Conservation (phyloP, 108 stramenopile genomes). For the Fragilaria radians region DNA sequence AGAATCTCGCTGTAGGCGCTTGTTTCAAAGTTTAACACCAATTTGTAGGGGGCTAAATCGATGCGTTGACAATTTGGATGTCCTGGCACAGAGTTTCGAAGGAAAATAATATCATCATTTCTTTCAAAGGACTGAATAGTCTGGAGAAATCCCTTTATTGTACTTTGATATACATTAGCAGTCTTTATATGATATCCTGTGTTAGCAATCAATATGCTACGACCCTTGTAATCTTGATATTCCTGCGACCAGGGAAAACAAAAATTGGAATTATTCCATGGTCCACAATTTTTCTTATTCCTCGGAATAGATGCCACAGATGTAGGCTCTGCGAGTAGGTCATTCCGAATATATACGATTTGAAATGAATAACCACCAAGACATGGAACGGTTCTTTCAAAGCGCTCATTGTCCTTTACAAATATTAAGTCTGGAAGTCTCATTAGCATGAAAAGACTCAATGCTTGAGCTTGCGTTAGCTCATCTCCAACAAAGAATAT, state of each 20-base stretch:
- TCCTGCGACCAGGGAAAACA: background rate
- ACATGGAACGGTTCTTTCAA: background rate
- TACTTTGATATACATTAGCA: background rate
- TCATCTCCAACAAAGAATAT: background rate
- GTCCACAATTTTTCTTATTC: background rate
- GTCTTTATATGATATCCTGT: background rate
- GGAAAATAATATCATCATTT: slow-evolving; percentile 25
- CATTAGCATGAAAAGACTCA: slow-evolving; percentile 1
- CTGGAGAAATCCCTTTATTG: background rate
- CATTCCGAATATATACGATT: background rate
- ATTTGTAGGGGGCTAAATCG: slow-evolving; percentile 4
- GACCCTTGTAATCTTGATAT: background rate
- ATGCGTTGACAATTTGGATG: slow-evolving; percentile 22
- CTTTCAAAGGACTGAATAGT: background rate
- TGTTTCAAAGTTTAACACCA: background rate
- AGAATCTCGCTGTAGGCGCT: slow-evolving; percentile 14
- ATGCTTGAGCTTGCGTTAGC: background rate
- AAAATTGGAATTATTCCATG: background rate
- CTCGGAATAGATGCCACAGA: background rate
- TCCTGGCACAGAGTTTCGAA: slow-evolving; percentile 35
- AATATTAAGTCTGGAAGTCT: background rate
- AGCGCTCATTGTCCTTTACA: background rate
- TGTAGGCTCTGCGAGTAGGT: background rate
- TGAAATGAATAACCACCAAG: background rate
- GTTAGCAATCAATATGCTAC: background rate